Percentiles rank a stretch among this genome's conserved stretches.
Conservation (phyloP, 352 stramenopile species). For the Phytophthora litchii region DNA sequence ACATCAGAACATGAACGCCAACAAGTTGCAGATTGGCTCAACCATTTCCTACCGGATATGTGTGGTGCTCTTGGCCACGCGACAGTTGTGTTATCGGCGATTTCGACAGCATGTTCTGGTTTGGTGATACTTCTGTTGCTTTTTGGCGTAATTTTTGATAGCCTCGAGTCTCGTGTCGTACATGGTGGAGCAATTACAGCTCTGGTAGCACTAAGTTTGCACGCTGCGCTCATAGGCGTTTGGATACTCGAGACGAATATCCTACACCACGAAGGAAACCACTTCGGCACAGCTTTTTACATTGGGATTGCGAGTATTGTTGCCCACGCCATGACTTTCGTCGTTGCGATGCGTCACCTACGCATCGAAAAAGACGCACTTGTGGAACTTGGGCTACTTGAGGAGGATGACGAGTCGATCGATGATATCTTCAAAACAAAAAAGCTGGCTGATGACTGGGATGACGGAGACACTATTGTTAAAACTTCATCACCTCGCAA, state of each 20-base stretch:
- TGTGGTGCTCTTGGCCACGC: conserved; percentile 43
- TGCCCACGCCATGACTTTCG: conserved; percentile 33
- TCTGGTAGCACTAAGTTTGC: conserved; percentile 26
- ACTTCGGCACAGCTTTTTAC: conserved; percentile 59
- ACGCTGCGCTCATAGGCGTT: conserved; percentile 41
- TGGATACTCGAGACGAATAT: conserved; percentile 48
- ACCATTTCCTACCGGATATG: conserved; percentile 43
- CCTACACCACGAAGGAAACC: conserved; percentile 32
- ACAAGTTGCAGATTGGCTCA: conserved; percentile 42
- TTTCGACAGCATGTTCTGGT: conserved; percentile 30
- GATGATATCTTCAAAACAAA: conserved; percentile 42
- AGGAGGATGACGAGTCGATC: conserved; percentile 35
- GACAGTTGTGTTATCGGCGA: conserved; percentile 32
- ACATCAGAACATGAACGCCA: conserved; percentile 13
- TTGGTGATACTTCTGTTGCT: conserved; percentile 39
- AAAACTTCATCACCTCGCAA: conserved; percentile 21
- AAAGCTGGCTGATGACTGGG: conserved; percentile 31
- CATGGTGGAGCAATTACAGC: conserved; percentile 36
- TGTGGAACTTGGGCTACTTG: conserved; percentile 34
- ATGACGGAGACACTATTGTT: conserved; percentile 9
- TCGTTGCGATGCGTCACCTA: conserved; percentile 44
- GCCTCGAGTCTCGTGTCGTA: conserved; percentile 47
- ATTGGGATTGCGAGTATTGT: conserved; percentile 43
- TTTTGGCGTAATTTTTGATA: conserved; percentile 51
- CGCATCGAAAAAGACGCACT: conserved; percentile 46